These are phyloP conservation scores for Nasturtium officinale DNA, from an alignment of 345 rosid genomes.

Conservation along the genomic window DNA sequence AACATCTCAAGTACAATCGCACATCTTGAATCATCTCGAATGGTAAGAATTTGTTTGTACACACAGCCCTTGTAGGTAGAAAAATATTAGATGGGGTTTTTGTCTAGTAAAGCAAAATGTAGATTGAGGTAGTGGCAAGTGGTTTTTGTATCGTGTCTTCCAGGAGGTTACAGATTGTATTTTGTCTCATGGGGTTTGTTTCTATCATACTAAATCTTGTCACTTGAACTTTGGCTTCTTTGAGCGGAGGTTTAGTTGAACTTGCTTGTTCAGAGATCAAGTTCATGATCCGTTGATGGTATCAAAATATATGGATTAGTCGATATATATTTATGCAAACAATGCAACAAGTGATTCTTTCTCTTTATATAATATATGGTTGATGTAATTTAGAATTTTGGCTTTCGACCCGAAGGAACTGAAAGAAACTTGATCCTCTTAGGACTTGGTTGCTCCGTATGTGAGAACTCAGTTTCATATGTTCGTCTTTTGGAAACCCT, in stretches of 20 bases:
- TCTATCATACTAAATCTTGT: constrained; percentile 38
- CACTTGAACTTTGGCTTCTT: constrained; percentile 1
- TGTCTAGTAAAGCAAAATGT: constrained; percentile 28
- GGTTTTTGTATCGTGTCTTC: constrained; percentile 8
- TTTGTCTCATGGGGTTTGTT: constrained; percentile 18
- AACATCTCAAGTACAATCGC: constrained; percentile 79
- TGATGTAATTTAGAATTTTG: constrained; percentile 14
- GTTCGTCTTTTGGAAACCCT: constrained; percentile 18
- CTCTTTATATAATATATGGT: neutral
- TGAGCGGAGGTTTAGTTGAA: constrained; percentile 11
- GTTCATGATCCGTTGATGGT: constrained; percentile 9
- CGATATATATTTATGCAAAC: neutral
- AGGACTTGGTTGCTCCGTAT: constrained; percentile 20
- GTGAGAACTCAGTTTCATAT: constrained; percentile 5
- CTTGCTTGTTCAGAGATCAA: constrained; percentile 28
- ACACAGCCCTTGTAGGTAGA: constrained; percentile 44
- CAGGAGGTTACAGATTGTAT: constrained; percentile 24
- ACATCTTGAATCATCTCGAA: constrained; percentile 39
- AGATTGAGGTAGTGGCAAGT: constrained; percentile 38
- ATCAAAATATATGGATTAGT: constrained; percentile 23
- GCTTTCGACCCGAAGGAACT: neutral
- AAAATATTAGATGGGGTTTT: constrained; percentile 16
- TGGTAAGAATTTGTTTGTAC: constrained; percentile 38
- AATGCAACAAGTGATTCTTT: constrained; percentile 14
- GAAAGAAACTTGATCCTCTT: constrained; percentile 35